Evolutionary conservation across 2,329 filamentous ascomycete genomes (phyloP).

Genomic region (Trichophyton benhamiae): DNA sequence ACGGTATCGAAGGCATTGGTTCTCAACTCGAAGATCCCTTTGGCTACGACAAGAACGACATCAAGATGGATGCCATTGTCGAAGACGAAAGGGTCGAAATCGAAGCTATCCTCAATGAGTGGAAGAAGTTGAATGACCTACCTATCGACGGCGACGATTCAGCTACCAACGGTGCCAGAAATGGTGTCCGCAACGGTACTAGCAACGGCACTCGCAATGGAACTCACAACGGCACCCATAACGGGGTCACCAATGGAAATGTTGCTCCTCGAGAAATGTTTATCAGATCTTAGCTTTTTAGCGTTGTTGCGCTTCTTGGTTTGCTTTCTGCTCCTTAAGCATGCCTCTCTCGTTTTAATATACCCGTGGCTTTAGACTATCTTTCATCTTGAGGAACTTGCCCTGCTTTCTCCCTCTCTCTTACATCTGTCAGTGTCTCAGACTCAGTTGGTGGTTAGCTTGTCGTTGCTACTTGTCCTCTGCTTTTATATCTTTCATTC

Average conservation of each 20-base stretch:
- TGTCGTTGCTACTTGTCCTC: not conserved
- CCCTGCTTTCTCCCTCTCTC: not conserved
- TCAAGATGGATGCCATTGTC: slow-evolving; percentile 55
- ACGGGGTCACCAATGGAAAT: slow-evolving; percentile 9
- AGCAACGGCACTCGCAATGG: slow-evolving; percentile 5
- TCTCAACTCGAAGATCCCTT: slow-evolving; percentile 55
- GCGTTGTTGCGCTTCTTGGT: not conserved
- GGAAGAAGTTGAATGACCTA: slow-evolving; percentile 31
- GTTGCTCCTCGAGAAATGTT: not conserved
- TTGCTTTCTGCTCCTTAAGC: not conserved
- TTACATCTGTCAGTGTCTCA: not conserved
- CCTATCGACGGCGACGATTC: slow-evolving; percentile 11
- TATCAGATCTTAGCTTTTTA: not conserved
- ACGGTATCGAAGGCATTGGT: slow-evolving; percentile 53
- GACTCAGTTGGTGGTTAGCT: not conserved
- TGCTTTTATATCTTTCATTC: not conserved
- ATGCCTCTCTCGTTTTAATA: not conserved
- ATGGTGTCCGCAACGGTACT: not conserved
- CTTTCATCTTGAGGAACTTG: not conserved
- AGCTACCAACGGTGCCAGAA: slow-evolving; percentile 7
- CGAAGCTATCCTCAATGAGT: slow-evolving; percentile 46
- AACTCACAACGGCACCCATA: slow-evolving; percentile 1
- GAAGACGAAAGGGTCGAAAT: slow-evolving; percentile 49
- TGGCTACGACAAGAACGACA: slow-evolving; percentile 53
- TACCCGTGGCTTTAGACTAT: not conserved